These are phyloP conservation scores for Lodderomyces theae DNA, from an alignment of 1,139 yeast genomes.

Conservation along the genomic window DNA sequence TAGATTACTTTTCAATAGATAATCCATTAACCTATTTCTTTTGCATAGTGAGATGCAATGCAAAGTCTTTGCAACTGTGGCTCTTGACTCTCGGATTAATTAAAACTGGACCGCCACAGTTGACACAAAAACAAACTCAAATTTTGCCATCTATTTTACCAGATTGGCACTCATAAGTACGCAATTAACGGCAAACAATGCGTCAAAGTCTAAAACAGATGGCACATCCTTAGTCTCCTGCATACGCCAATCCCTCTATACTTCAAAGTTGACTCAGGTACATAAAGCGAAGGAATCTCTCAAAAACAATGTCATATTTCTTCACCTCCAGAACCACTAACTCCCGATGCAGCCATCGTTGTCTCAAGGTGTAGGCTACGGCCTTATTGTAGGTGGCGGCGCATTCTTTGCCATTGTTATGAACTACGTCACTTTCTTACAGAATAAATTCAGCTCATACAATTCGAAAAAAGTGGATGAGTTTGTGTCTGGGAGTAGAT, in stretches of 20 bases:
- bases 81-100: background rate
- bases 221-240: too few species aligned
- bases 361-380: slow-evolving; percentile 37
- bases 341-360: slow-evolving; percentile 25
- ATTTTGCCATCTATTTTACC: background rate
- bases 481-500: slow-evolving; percentile 36
- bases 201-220: background rate
- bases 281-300: background rate
- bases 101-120: slow-evolving; percentile 2
- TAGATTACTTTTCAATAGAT: too few species aligned
- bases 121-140: slow-evolving; percentile 1
- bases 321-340: too few species aligned
- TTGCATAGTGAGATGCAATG: too few species aligned
- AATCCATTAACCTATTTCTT: too few species aligned
- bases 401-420: slow-evolving; percentile 32
- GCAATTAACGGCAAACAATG: slow-evolving; percentile 3
- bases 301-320: too few species aligned
- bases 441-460: slow-evolving; percentile 25
- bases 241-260: background rate
- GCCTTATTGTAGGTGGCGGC: slow-evolving; percentile 34
- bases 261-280: background rate
- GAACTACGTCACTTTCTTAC: slow-evolving; percentile 29
- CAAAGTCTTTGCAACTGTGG: too few species aligned
- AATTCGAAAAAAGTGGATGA: slow-evolving; percentile 32
- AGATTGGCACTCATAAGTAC: slow-evolving; percentile 1